These are phyloP conservation scores for Nyssa sinensis DNA, from an alignment of 148 eudicot genomes.

Conservation along the genomic window DNA sequence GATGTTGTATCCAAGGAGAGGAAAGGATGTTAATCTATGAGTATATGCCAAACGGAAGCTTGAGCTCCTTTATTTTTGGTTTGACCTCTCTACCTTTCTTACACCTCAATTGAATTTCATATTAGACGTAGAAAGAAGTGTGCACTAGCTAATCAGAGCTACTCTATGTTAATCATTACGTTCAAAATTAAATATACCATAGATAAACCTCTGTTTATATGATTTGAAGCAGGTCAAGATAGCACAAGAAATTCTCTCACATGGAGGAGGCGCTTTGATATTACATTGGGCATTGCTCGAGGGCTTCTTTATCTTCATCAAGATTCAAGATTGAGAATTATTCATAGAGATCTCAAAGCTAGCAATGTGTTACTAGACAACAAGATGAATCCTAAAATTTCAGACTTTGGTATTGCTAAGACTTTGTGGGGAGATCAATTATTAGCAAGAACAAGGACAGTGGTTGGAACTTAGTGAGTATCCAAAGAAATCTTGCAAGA, in stretches of 20 bases:
- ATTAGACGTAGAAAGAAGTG: too few species aligned
- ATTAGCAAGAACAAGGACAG: constrained; percentile 10
- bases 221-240: too few species aligned
- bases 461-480: constrained; percentile 24
- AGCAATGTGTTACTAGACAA: constrained; percentile 18
- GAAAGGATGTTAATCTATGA: constrained; percentile 62
- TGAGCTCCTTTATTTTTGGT: constrained; percentile 56
- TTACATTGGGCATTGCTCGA: constrained; percentile 13
- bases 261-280: constrained; percentile 17
- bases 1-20: constrained; percentile 43
- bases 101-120: too few species aligned
- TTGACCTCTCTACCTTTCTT: too few species aligned
- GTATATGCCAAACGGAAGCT: constrained; percentile 57
- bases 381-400: constrained; percentile 17
- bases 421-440: constrained; percentile 20
- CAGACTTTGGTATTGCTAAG: constrained; percentile 23
- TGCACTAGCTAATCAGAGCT: too few species aligned
- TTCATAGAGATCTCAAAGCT: constrained; percentile 22
- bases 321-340: constrained; percentile 16
- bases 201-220: too few species aligned
- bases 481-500: too few species aligned
- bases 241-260: too few species aligned
- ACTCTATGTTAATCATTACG: too few species aligned
- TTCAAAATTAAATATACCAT: too few species aligned
- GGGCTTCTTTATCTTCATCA: constrained; percentile 19